Base-by-base conservation (phyloP, 257 asterid species). In the Jaltomata sinuosa region DNA sequence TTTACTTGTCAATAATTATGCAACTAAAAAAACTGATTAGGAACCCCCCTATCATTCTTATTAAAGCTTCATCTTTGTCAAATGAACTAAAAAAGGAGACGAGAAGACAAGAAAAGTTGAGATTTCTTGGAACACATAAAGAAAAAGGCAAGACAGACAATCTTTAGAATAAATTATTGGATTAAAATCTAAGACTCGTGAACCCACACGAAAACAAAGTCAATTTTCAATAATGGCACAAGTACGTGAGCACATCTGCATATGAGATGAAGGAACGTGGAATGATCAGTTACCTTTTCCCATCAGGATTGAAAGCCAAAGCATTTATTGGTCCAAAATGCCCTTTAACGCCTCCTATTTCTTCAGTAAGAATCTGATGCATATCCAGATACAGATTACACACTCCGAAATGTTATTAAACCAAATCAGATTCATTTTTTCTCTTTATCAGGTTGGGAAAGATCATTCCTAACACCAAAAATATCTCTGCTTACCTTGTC, bases 241-340 rank as follows among this genome's bases (percentile, higher is more conserved):
- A 67, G 52, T 8, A 25, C 38, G 5, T 84, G 14, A 5, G 10
- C 6, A 9, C 40, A 29, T 40, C 49, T n/a, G 3, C 21, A 38
- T 10, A 59, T 40, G 22, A 69, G 55, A 54, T 25, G 59, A 49
- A 81, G 4, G 21, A 9, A 34, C 32, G 47, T 21, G 32, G 14
- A 80, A 40, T 80, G 69, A 76, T 84, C 22, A 54, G 79, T 87
- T 80, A 96, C 99, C 99, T 96, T 87, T 86, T 94, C 11, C 98
- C 99, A 80, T 94, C 98, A 1, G 99, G 99, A 79, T 96, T 96
- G 84, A 96, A 96, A 7, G 97, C 99, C 94, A 96, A 86, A 31
- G 99, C 98, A 84, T 96, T 94, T 78, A 96, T 96, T 52, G 99
- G 98, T 74, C 99, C 99, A 86, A 94, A 96, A 84, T 96, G 99